Base-by-base conservation (phyloP, 495 filamentous ascomycete genomes). In the Penicillium flavigenum region DNA sequence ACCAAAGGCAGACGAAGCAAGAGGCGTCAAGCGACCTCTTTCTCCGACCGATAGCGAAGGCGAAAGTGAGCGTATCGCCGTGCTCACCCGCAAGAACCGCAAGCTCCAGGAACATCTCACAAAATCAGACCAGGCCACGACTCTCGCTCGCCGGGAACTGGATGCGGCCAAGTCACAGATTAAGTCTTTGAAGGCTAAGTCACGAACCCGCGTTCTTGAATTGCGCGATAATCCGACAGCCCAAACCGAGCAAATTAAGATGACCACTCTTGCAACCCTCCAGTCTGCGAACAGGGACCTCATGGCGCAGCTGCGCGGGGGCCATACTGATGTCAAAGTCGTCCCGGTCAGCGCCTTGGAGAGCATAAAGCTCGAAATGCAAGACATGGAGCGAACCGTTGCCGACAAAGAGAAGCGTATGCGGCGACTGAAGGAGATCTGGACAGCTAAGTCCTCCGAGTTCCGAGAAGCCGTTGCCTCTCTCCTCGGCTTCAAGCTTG, bases 401-500 rank as follows among this genome's bases (percentile, higher is more conserved):
- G 87, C 87, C 14, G 87, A 89, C 8, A 86, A 87, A 57, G 90
- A 95, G 61, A 98, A 97, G 72, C 84, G 85, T 44, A 89, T 88
- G 63, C 81, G 85, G 16, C 87, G 94, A 12, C 83, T 96, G 39
- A 93, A 91, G 59, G 86, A 96, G 62, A 92, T 97, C 57, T 99
- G 89, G 86, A 80, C 82, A 3, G 81, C 87, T 56, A 98, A 97
- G 69, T 88, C 87, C 12, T 83, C 86, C 60, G 94, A 98, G 72
- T 96, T 98, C 79, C 88, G 94, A 12, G 90, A 98, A 72, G 90
- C 92, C 3, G 90, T 98, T 36, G 88, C 90, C 61, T 88, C 83
- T 47, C 80, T 96, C 3, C 81, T 99, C 2, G 94, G 94, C 0
- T 98, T 89, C 86, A 92, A 92, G 51, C 82, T 97, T 34, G 88